Conservation (phyloP, 2,329 filamentous ascomycete species). For the Arthrobotrys entomopaga region DNA sequence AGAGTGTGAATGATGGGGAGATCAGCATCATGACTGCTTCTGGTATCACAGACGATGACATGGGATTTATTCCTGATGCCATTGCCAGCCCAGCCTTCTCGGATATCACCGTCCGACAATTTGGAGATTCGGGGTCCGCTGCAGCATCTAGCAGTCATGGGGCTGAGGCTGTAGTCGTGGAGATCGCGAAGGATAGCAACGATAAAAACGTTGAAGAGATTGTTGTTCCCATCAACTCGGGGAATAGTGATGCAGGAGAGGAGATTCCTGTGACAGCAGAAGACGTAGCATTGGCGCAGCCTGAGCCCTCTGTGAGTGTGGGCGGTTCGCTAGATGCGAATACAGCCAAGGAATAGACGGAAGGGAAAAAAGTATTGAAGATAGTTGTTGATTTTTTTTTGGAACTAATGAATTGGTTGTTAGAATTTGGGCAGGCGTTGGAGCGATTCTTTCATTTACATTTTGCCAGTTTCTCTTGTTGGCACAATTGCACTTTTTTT, state of each 20-base stretch:
- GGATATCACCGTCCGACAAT: conserved; percentile 30
- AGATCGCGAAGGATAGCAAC: conserved; percentile 43
- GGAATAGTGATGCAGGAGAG: background rate
- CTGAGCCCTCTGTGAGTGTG: conserved; percentile 37
- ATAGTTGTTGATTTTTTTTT: background rate
- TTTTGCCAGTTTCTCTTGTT: background rate
- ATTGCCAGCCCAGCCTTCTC: conserved; percentile 42
- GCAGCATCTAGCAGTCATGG: conserved; percentile 17
- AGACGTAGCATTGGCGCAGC: conserved; percentile 22
- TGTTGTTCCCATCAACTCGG: conserved; percentile 29
- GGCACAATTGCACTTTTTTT: conserved; percentile 5
- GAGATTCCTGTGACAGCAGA: conserved; percentile 27
- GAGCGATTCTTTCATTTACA: conserved; percentile 8
- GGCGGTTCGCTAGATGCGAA: conserved; percentile 32
- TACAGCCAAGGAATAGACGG: conserved; percentile 4
- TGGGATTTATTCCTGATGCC: conserved; percentile 41
- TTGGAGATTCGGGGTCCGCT: conserved; percentile 18
- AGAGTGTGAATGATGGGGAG: conserved; percentile 33
- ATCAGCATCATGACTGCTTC: conserved; percentile 50
- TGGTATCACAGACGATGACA: conserved; percentile 38
- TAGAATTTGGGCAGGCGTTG: conserved; percentile 41
- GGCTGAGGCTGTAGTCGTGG: conserved; percentile 46
- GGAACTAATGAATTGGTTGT: conserved; percentile 16
- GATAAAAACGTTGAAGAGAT: conserved; percentile 41
- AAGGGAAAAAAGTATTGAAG: too few relatives aligned